These are phyloP conservation scores for Fomes fomentarius DNA, from an alignment of 1,284 basidiomycete genomes.

Conservation along the genomic window DNA sequence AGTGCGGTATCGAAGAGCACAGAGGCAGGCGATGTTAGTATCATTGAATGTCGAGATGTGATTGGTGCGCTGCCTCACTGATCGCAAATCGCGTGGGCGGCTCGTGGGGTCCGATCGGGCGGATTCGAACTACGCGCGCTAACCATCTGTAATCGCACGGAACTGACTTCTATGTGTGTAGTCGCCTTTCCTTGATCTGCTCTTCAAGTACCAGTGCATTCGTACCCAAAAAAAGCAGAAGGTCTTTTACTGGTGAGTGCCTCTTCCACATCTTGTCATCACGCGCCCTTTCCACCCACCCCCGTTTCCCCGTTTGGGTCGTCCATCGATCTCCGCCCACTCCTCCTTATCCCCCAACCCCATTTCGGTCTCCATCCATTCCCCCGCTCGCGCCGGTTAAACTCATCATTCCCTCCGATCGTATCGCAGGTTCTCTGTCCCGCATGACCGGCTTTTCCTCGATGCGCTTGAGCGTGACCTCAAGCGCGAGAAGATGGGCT, in stretches of 20 bases:
- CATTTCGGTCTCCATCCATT: not conserved
- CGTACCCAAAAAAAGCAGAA: slow-evolving; percentile 97
- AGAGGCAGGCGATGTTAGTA: not conserved
- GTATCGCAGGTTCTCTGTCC: slow-evolving; percentile 74
- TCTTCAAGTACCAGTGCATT: slow-evolving; percentile 95
- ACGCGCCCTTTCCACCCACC: not conserved
- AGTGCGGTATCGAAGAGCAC: not conserved
- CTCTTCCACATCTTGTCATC: not conserved
- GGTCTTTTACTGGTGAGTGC: slow-evolving; percentile 86
- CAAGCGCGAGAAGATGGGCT: slow-evolving; percentile 88
- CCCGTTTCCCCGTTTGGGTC: not conserved
- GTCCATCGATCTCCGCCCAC: not conserved
- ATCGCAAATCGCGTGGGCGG: slow-evolving; percentile 14
- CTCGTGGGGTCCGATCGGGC: slow-evolving; percentile 16
- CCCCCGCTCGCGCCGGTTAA: slow-evolving; percentile 27
- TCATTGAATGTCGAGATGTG: slow-evolving; percentile 1
- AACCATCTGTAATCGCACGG: not conserved
- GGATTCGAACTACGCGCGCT: slow-evolving; percentile 9
- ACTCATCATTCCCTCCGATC: slow-evolving; percentile 17
- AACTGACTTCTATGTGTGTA: slow-evolving; percentile 31
- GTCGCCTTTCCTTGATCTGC: slow-evolving; percentile 89
- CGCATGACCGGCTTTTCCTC: slow-evolving; percentile 93
- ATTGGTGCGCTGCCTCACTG: slow-evolving; percentile 3
- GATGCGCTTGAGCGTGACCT: slow-evolving; percentile 93
- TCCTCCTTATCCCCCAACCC: not conserved